Evolutionary conservation across 176 grass and related monocot genomes (phyloP).

Genomic region (Rhynchospora breviuscula): DNA sequence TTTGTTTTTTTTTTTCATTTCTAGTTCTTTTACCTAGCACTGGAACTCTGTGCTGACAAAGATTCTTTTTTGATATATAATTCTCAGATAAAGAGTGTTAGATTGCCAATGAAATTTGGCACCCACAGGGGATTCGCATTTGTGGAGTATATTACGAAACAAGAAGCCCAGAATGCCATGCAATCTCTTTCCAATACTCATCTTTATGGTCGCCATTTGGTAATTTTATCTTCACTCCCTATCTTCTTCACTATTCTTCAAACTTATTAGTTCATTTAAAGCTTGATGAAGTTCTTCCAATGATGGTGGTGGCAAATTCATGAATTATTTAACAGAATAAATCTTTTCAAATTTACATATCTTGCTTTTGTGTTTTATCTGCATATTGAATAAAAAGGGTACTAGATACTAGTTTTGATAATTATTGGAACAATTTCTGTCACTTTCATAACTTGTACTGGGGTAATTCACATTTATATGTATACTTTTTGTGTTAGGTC

Average conservation of each 20-base stretch:
- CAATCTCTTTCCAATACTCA: slow-evolving; percentile 80
- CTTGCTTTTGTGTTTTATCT: not conserved
- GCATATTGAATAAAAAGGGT: not conserved
- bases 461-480: not conserved
- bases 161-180: slow-evolving; percentile 80
- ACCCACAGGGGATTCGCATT: slow-evolving; percentile 93
- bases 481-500: slow-evolving; percentile 40
- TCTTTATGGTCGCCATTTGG: slow-evolving; percentile 85
- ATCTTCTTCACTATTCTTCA: not conserved
- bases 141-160: slow-evolving; percentile 75
- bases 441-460: not conserved
- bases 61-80: slow-evolving; percentile 1
- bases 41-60: not conserved
- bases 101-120: slow-evolving; percentile 85
- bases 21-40: not conserved
- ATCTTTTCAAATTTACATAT: not conserved
- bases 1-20: too few relatives aligned
- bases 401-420: not conserved
- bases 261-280: not conserved
- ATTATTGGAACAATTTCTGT: not conserved
- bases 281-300: not conserved
- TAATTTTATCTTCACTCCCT: slow-evolving; percentile 23
- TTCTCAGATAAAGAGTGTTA: slow-evolving; percentile 73
- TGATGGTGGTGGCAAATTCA: not conserved
- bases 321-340: not conserved